Percentiles rank a stretch among this genome's conserved stretches.
Conservation (phyloP, 805 yeast species). For the Candida arabinofermentans region DNA sequence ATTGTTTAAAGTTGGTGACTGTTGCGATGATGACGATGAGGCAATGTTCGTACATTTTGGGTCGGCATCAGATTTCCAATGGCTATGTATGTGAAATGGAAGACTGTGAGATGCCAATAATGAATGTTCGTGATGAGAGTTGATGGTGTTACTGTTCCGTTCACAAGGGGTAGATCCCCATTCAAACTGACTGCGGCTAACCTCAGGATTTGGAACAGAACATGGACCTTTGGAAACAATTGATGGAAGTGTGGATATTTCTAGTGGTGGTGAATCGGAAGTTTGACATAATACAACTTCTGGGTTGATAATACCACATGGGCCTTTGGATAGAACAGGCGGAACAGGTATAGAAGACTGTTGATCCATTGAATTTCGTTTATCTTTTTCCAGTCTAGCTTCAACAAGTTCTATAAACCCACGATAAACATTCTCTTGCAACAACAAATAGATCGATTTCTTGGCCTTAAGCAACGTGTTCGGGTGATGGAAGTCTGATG, state of each 20-base stretch:
- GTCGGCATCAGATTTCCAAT: too few species aligned
- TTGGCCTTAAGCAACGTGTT: constrained; percentile 14
- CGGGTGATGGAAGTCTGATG: constrained; percentile 15
- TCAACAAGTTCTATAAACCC: constrained; percentile 11
- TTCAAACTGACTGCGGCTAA: too few species aligned
- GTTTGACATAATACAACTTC: constrained; percentile 1
- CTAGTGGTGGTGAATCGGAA: background rate
- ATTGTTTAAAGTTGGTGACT: too few species aligned
- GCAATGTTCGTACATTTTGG: too few species aligned
- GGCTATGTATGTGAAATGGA: background rate
- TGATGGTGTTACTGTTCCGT: background rate
- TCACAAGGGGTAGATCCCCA: background rate
- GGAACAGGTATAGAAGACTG: background rate
- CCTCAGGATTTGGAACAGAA: constrained; percentile 2
- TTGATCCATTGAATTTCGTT: background rate
- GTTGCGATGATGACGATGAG: background rate
- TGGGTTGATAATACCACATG: constrained; percentile 12
- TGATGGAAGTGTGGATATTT: background rate
- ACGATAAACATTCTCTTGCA: constrained; percentile 21
- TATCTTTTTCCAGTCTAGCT: constrained; percentile 7
- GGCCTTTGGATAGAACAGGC: constrained; percentile 5
- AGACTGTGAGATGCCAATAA: too few species aligned
- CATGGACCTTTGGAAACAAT: constrained; percentile 1
- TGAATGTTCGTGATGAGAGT: background rate
- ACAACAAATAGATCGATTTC: constrained; percentile 12